These are phyloP conservation scores for Diaporthe capsici DNA, from an alignment of 2,329 filamentous ascomycete species.

Conservation along the genomic window DNA sequence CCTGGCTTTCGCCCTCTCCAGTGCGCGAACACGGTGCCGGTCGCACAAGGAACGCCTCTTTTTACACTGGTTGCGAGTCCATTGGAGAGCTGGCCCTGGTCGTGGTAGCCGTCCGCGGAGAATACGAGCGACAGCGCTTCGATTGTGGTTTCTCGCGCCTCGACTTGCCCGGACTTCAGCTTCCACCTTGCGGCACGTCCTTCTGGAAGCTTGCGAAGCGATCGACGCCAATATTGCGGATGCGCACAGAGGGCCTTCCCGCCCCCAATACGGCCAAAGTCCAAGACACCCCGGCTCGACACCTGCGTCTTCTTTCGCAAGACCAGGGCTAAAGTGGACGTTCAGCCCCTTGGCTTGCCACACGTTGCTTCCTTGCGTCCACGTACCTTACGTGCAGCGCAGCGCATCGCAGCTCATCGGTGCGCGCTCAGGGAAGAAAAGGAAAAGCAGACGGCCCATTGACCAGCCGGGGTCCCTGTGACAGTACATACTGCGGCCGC, in stretches of 20 bases:
- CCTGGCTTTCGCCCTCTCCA: conserved; percentile 34
- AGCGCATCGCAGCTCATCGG: conserved; percentile 34
- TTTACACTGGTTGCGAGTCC: conserved; percentile 48
- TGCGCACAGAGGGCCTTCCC: conserved; percentile 38
- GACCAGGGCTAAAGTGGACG: conserved; percentile 33
- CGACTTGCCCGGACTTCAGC: conserved; percentile 35
- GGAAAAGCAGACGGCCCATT: conserved; percentile 33
- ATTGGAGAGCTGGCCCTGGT: conserved; percentile 49
- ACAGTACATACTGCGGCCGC: conserved; percentile 46
- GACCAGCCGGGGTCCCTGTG: conserved; percentile 41
- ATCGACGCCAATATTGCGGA: conserved; percentile 39
- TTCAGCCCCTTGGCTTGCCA: conserved; percentile 40
- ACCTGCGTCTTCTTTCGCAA: conserved; percentile 32
- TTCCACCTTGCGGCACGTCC: conserved; percentile 31
- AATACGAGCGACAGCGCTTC: conserved; percentile 53
- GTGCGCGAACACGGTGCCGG: conserved; percentile 44
- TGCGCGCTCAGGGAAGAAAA: conserved; percentile 33
- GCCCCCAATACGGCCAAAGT: conserved; percentile 41
- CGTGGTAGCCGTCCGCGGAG: conserved; percentile 45
- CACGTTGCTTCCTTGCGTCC: conserved; percentile 38
- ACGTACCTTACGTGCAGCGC: conserved; percentile 34
- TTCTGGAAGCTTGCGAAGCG: conserved; percentile 40
- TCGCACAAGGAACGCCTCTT: conserved; percentile 52
- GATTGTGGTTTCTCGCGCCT: conserved; percentile 44
- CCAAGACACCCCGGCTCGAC: conserved; percentile 29